Percentiles rank a stretch among this genome's conserved stretches.
These are phyloP conservation scores for Lactifluus subvellereus DNA, from an alignment of 768 basidiomycete species.

Conservation along the genomic window DNA sequence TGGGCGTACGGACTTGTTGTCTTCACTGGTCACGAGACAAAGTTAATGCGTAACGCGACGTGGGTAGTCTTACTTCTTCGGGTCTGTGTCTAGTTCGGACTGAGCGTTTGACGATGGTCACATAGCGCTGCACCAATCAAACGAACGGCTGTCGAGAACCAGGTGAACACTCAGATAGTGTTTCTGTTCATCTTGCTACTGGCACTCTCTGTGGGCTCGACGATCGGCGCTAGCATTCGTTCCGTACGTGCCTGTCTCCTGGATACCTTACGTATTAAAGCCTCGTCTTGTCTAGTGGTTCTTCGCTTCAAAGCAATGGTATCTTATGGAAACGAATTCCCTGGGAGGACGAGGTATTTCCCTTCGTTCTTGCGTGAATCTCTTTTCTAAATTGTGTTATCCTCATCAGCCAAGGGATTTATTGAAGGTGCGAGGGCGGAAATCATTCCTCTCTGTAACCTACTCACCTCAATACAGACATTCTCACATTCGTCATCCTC, in stretches of 20 bases:
- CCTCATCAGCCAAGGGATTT: slow-evolving; percentile 58
- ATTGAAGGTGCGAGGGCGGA: slow-evolving; percentile 58
- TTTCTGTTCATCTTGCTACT: slow-evolving; percentile 89
- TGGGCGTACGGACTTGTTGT: slow-evolving; percentile 95
- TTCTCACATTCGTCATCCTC: slow-evolving; percentile 95
- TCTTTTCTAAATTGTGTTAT: slow-evolving; percentile 1
- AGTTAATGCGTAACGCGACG: slow-evolving; percentile 98
- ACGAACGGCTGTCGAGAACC: slow-evolving; percentile 89
- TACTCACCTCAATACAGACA: slow-evolving; percentile 48
- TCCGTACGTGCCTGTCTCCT: slow-evolving; percentile 40
- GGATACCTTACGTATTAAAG: neutral
- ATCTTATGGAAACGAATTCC: slow-evolving; percentile 60
- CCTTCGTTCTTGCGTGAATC: neutral
- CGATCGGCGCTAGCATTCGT: slow-evolving; percentile 87
- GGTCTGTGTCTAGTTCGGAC: neutral
- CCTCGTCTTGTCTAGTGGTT: slow-evolving; percentile 55
- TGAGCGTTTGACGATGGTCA: neutral
- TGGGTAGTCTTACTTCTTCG: slow-evolving; percentile 36
- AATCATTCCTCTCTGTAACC: neutral
- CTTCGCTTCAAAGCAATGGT: slow-evolving; percentile 85
- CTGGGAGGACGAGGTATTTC: slow-evolving; percentile 55
- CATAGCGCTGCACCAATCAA: slow-evolving; percentile 91
- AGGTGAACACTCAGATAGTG: slow-evolving; percentile 94
- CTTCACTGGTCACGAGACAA: slow-evolving; percentile 97
- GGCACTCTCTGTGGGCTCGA: slow-evolving; percentile 82